Base-by-base conservation (phyloP, 2,329 filamentous ascomycete species). In the Scytalidium sp. region DNA sequence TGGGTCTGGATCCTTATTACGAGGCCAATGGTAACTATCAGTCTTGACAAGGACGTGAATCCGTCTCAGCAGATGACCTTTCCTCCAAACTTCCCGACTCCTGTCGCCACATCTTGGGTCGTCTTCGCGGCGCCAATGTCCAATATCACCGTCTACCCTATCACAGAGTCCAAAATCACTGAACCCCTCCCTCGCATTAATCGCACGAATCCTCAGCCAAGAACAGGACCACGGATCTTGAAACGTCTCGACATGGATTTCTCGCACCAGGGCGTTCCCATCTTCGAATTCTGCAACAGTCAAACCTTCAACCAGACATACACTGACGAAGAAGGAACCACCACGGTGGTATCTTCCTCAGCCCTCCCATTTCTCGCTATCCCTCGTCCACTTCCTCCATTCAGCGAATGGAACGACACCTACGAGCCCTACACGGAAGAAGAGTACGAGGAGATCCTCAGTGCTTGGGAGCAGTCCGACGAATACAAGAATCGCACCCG, bases 1-100 rank as follows among this genome's bases (percentile, higher is more conserved):
- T 64, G 61, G 61, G 43, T 63, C 53, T 62, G 54, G 54, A 57
- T 63, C 49, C 41, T 58, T 10, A 55, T 64, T 49, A 51, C 52
- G 2, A 50, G 53, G 10, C 58, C 60, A 9, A 21, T 56, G 4
- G 11, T 56, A 21, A 29, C 51, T n/a, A 21, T 56, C 41, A 25
- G 20, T 19, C n/a, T 43, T 25, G 41, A 22, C n/a, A 9, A 5
- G 11, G 17, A 6, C 17, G 10, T 25, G 3, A 21, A 43, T 21
- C 41, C 41, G 20, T 43, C 19, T 43, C 41, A 21, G 19, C 4
- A 10, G 19, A 3, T 21, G 9, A 6, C 41, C 9, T 6, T 39
- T 13, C 60, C 60, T 3, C 58, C 56, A 11, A 56, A 60, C 43
- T 62, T 62, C 47, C 55, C 54, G 1, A 7, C 43, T 2, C 56